Percentiles rank a stretch among this genome's conserved stretches.
These are phyloP conservation scores for Nicotiana attenuata DNA, from an alignment of 257 asterid species.

Conservation along the genomic window DNA sequence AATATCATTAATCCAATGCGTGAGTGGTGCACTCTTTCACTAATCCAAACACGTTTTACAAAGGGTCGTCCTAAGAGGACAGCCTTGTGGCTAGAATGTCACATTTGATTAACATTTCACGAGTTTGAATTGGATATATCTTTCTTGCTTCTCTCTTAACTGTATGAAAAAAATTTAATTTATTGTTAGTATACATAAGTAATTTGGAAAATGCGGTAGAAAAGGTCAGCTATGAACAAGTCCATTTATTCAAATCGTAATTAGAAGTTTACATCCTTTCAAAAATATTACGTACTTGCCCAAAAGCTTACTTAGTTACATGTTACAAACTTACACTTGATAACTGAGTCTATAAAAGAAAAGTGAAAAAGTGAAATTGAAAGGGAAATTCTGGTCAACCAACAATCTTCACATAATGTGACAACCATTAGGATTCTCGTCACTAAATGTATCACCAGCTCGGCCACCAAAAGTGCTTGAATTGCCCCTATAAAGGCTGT, in stretches of 20 bases:
- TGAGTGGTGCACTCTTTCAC: too few relatives aligned
- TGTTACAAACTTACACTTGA: not conserved
- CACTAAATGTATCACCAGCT: conserved; percentile 58
- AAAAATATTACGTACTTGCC: not conserved
- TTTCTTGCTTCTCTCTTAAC: too few relatives aligned
- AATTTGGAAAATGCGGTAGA: not conserved
- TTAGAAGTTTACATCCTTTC: not conserved
- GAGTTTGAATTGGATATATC: too few relatives aligned
- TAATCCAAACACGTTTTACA: too few relatives aligned
- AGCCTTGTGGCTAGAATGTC: too few relatives aligned
- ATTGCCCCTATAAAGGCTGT: not conserved
- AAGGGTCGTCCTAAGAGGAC: too few relatives aligned
- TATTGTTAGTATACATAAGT: not conserved
- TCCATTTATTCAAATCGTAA: not conserved
- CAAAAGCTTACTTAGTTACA: not conserved
- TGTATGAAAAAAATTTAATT: too few relatives aligned
- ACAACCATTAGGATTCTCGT: conserved; percentile 61
- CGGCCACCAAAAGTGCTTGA: conserved; percentile 50
- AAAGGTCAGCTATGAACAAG: not conserved
- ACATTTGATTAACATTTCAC: too few relatives aligned
- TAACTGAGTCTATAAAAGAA: not conserved
- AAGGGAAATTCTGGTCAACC: not conserved
- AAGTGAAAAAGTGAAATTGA: not conserved
- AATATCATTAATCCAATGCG: too few relatives aligned
- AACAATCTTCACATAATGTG: conserved; percentile 37